Percentiles rank a stretch among this genome's conserved stretches.
Evolutionary conservation across 2,329 filamentous ascomycete species (phyloP).

Genomic region (Bisporella sp.): DNA sequence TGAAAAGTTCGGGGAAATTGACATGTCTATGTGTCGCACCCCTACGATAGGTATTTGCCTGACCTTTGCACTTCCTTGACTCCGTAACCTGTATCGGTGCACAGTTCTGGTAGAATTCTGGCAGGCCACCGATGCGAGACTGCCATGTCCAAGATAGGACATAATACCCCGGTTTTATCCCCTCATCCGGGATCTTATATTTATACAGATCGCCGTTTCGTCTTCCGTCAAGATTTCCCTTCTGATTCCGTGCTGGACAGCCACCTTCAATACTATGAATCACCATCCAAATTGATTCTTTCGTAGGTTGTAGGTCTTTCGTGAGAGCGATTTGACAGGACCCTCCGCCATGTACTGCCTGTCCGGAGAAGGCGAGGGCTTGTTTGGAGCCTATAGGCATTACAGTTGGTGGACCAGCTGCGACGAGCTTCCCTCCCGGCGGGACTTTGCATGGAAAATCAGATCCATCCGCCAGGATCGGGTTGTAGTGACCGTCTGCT

Average conservation of each 20-base stretch:
- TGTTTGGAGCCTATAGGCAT: conserved; percentile 59
- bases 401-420: conserved; percentile 43
- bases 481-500: conserved; percentile 26
- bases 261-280: conserved; percentile 85
- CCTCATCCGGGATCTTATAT: conserved; percentile 30
- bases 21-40: conserved; percentile 42
- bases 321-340: conserved; percentile 88
- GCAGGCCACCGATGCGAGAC: conserved; percentile 76
- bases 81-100: conserved; percentile 62
- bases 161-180: conserved; percentile 60
- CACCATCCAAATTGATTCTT: conserved; percentile 71
- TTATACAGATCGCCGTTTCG: conserved; percentile 30
- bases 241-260: conserved; percentile 57
- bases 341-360: conserved; percentile 80
- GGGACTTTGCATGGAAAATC: conserved; percentile 81
- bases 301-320: conserved; percentile 63
- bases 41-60: conserved; percentile 15
- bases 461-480: conserved; percentile 50
- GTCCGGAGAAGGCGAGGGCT: conserved; percentile 58
- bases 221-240: conserved; percentile 40
- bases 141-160: conserved; percentile 92
- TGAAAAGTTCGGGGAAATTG: conserved; percentile 66
- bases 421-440: conserved; percentile 35
- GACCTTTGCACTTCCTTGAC: conserved; percentile 35
- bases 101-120: conserved; percentile 98